Conservation (phyloP, 768 basidiomycete genomes). For the Symmetrospora coprosmae region DNA sequence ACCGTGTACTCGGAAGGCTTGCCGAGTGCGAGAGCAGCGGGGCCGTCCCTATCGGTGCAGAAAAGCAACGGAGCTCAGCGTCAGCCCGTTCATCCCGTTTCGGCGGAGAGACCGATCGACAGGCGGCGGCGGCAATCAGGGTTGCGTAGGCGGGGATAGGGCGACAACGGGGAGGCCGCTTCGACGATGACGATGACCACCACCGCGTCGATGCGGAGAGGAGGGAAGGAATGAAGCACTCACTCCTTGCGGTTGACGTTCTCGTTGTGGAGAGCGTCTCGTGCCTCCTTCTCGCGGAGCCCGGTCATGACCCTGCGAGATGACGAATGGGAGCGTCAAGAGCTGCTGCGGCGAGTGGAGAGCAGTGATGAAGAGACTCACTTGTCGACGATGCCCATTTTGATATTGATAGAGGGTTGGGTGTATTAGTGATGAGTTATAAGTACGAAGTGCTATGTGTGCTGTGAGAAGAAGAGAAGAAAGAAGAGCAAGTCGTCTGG, state of each 20-base stretch:
- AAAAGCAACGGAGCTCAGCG: not conserved
- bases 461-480: not conserved
- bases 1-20: slow-evolving; percentile 19
- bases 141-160: too few relatives aligned
- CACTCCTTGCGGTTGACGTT: slow-evolving; percentile 14
- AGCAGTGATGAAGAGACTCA: not conserved
- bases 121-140: too few relatives aligned
- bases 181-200: too few relatives aligned
- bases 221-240: not conserved
- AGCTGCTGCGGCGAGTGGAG: not conserved
- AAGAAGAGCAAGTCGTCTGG: too few relatives aligned
- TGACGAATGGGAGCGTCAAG: not conserved
- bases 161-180: too few relatives aligned
- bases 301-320: slow-evolving; percentile 16
- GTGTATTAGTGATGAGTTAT: not conserved
- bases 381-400: slow-evolving; percentile 16
- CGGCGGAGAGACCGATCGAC: not conserved
- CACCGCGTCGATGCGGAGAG: too few relatives aligned
- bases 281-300: slow-evolving; percentile 11
- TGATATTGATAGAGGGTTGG: not conserved
- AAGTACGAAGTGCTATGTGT: too few relatives aligned
- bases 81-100: not conserved
- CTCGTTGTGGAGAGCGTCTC: not conserved
- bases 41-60: slow-evolving; percentile 5
- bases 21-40: slow-evolving; percentile 12